These are phyloP conservation scores for Fraxinus xanthoxyloides DNA, from an alignment of 305 asterid species.

Conservation along the genomic window DNA sequence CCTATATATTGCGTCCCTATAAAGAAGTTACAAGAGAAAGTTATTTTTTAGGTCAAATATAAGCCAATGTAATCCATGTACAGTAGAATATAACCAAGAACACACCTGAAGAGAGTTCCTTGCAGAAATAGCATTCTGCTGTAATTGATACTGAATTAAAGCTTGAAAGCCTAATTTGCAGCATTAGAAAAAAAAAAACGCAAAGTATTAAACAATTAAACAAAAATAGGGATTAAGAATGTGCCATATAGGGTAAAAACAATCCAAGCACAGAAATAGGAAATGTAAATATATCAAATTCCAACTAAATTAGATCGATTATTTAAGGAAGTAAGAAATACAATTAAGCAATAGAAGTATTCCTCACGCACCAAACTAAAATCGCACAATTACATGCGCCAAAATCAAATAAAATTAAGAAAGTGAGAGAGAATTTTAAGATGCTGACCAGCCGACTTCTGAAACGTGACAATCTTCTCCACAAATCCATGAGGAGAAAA, in stretches of 20 bases:
- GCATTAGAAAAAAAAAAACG: slow-evolving; percentile 14
- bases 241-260: slow-evolving; percentile 17
- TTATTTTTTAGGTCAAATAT: slow-evolving; percentile 13
- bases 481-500: slow-evolving; percentile 97
- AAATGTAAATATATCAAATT: slow-evolving; percentile 22
- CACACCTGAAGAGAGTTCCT: slow-evolving; percentile 88
- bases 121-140: slow-evolving; percentile 73
- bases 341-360: slow-evolving; percentile 18
- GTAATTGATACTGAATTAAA: slow-evolving; percentile 72
- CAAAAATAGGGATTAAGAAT: slow-evolving; percentile 13
- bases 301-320: background rate
- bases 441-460: slow-evolving; percentile 99
- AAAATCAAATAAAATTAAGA: slow-evolving; percentile 38
- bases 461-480: slow-evolving; percentile 99
- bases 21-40: slow-evolving; percentile 23
- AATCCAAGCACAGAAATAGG: slow-evolving; percentile 20
- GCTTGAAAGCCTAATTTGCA: slow-evolving; percentile 84
- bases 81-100: background rate
- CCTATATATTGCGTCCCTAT: slow-evolving; percentile 91
- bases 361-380: slow-evolving; percentile 20
- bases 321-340: slow-evolving; percentile 19
- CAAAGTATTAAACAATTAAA: slow-evolving; percentile 4
- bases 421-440: slow-evolving; percentile 55
- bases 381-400: slow-evolving; percentile 27
- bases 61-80: slow-evolving; percentile 3